Percentiles rank a stretch among this genome's conserved stretches.
phyloP scores from a whole-genome alignment of 228 moss, liverwort and hornwort species.

The Sphagnum fallax region DNA sequence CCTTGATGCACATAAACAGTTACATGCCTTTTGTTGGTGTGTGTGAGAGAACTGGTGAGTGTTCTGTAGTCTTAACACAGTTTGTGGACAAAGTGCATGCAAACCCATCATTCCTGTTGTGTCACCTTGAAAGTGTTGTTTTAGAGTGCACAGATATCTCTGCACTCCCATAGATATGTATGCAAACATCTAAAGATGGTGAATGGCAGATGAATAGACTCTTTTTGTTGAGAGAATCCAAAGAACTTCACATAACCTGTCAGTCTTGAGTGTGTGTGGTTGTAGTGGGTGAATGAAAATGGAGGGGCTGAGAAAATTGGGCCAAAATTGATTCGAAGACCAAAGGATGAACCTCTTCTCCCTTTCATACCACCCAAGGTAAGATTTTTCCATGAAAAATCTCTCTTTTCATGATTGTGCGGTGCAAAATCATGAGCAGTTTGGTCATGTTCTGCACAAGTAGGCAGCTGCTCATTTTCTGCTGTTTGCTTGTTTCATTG shows the following conservation, averaged over 20 bases:
- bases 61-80: no score
- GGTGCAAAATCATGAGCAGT: not conserved
- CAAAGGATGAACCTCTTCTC: conserved; percentile 65
- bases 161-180: no score
- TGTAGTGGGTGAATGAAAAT: conserved; percentile 67
- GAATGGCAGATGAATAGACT: no score
- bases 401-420: not conserved
- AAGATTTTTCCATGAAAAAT: not conserved
- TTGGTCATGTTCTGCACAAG: not conserved
- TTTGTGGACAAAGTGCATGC: no score
- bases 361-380: conserved; percentile 72
- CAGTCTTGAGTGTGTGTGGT: not conserved
- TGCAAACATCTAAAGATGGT: no score
- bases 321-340: conserved; percentile 51
- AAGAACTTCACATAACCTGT: no score
- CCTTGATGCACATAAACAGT: conserved; percentile 48
- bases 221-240: no score
- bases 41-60: no score
- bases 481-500: not conserved
- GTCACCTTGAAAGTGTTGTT: no score
- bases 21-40: no score
- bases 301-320: conserved; percentile 76
- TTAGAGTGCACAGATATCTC: no score
- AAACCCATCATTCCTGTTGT: no score
- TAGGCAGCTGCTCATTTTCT: not conserved